phyloP scores from a whole-genome alignment of 1,284 basidiomycete species.

The Taiwanofungus camphoratus region DNA sequence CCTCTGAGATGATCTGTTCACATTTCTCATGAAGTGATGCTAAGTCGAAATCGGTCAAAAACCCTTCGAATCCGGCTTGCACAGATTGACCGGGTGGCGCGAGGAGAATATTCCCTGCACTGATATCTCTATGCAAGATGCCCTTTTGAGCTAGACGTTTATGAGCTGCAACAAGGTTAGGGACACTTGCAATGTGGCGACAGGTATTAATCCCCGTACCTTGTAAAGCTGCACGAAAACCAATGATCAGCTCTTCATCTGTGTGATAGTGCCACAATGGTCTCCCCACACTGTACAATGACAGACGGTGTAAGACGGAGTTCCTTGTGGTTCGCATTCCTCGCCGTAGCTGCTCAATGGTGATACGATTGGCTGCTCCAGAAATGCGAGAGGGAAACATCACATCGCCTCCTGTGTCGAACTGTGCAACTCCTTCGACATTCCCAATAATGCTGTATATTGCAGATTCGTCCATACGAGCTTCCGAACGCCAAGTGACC shows the following conservation, averaged over 20 bases:
- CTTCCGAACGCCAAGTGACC: constrained; percentile 13
- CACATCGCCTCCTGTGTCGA: constrained; percentile 5
- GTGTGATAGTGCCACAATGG: constrained; percentile 1
- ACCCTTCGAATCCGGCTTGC: not conserved
- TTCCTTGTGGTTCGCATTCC: not conserved
- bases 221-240: not conserved
- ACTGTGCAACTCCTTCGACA: constrained; percentile 1
- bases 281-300: not conserved
- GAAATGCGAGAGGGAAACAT: not conserved
- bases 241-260: not conserved
- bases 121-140: not conserved
- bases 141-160: not conserved
- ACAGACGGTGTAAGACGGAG: not conserved
- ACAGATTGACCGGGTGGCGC: not conserved
- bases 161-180: not conserved
- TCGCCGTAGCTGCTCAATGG: not conserved
- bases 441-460: constrained; percentile 5
- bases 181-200: not conserved
- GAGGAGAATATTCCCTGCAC: not conserved
- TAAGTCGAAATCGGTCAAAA: not conserved
- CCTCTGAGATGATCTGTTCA: not conserved
- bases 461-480: constrained; percentile 7
- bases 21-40: not conserved
- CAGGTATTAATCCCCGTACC: not conserved
- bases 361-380: not conserved